These are phyloP conservation scores for Macrolepiota fuliginosa DNA, from an alignment of 768 basidiomycete species.

Conservation along the genomic window DNA sequence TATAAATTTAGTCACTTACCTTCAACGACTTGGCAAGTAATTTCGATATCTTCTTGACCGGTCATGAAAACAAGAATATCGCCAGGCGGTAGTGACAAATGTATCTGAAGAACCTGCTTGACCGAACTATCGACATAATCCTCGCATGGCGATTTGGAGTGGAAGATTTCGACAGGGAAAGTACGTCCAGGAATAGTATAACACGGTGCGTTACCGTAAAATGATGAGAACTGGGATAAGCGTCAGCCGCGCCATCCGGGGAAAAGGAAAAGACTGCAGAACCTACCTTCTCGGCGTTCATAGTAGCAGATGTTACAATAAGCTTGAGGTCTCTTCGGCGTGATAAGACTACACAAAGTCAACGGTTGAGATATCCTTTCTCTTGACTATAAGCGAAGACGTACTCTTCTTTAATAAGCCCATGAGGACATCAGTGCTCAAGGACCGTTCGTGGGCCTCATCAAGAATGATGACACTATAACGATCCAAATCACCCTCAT, in stretches of 20 bases:
- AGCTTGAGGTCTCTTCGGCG: constrained; percentile 91
- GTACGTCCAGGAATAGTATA: constrained; percentile 93
- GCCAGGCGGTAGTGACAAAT: constrained; percentile 87
- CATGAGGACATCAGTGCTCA: constrained; percentile 98
- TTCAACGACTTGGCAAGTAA: constrained; percentile 91
- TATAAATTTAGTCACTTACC: constrained; percentile 42
- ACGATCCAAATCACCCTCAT: constrained; percentile 96
- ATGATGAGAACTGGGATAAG: constrained; percentile 76
- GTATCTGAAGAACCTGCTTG: constrained; percentile 97
- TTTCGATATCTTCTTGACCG: constrained; percentile 98
- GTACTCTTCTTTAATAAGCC: constrained; percentile 90
- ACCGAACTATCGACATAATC: constrained; percentile 98
- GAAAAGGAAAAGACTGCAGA: not conserved
- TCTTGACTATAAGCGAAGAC: constrained; percentile 21
- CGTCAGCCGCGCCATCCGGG: not conserved
- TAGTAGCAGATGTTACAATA: constrained; percentile 97
- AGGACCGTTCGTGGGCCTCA: constrained; percentile 95
- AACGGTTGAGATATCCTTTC: not conserved
- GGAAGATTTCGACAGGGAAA: constrained; percentile 96
- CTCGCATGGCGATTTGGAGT: constrained; percentile 96
- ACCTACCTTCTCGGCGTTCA: constrained; percentile 96
- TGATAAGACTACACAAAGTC: constrained; percentile 60
- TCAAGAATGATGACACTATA: constrained; percentile 99
- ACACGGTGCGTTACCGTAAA: constrained; percentile 93
- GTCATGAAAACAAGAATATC: constrained; percentile 99